A percentile compares a stretch with the other conserved stretches of the same genome.
Evolutionary conservation across 306 rosid genomes (phyloP).

Genomic region (Lathyrus oleraceus): DNA sequence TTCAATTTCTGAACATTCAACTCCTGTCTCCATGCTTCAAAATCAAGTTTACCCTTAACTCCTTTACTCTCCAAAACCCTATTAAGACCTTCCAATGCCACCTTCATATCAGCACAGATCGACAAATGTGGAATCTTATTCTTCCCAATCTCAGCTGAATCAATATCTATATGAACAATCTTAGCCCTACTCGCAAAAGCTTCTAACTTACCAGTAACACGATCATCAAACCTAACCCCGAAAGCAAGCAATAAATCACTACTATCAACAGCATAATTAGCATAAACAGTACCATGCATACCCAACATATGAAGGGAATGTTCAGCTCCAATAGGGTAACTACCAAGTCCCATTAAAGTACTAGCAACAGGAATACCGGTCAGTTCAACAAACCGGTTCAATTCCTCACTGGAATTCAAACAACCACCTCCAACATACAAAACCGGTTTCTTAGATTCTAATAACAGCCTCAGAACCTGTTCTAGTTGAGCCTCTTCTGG

Average conservation of each 20-base stretch:
- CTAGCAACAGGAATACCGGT: slow-evolving; percentile 81
- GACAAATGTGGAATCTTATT: slow-evolving; percentile 86
- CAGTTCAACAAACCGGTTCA: slow-evolving; percentile 63
- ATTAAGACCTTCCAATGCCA: slow-evolving; percentile 69
- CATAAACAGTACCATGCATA: slow-evolving; percentile 91
- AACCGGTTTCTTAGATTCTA: slow-evolving; percentile 70
- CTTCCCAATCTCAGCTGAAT: slow-evolving; percentile 93
- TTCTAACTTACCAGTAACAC: slow-evolving; percentile 88
- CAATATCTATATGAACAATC: slow-evolving; percentile 89
- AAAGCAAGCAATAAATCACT: slow-evolving; percentile 81
- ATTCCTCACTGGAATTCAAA: slow-evolving; percentile 69
- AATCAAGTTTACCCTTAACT: slow-evolving; percentile 43
- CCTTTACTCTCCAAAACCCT: slow-evolving; percentile 48
- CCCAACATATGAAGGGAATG: slow-evolving; percentile 86
- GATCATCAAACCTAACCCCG: slow-evolving; percentile 94
- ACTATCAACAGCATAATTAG: slow-evolving; percentile 84
- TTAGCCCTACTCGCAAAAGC: slow-evolving; percentile 86
- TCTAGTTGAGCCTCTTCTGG: slow-evolving; percentile 50
- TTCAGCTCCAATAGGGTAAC: slow-evolving; percentile 48
- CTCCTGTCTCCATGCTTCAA: slow-evolving; percentile 74
- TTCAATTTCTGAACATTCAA: slow-evolving; percentile 65
- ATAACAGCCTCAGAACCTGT: slow-evolving; percentile 57
- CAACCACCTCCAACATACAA: slow-evolving; percentile 90
- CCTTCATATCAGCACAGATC: slow-evolving; percentile 71
- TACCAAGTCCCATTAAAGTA: slow-evolving; percentile 89